phyloP scores from a whole-genome alignment of 768 basidiomycete species.

The Zangia roseola region DNA sequence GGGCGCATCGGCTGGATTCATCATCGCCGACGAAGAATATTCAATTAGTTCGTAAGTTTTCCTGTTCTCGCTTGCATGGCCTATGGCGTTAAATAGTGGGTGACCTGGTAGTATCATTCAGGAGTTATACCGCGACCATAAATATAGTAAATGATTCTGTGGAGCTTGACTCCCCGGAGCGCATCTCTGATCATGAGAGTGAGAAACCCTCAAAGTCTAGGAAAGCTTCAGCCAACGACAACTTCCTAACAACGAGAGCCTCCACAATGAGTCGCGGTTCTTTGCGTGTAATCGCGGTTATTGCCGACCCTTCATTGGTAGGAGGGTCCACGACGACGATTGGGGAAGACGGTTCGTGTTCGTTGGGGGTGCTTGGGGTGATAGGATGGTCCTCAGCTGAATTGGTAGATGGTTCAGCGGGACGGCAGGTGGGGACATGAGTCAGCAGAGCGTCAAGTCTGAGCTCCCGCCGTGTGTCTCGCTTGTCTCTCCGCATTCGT shows the following conservation, averaged over 20 bases:
- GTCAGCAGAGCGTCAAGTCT: conserved; percentile 28
- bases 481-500: conserved; percentile 40
- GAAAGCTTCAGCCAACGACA: conserved; percentile 73
- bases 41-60: no score
- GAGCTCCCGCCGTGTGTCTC: conserved; percentile 54
- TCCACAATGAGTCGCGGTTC: conserved; percentile 74
- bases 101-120: no score
- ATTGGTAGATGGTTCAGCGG: neutral
- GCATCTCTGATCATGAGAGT: conserved; percentile 10
- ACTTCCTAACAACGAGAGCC: conserved; percentile 74
- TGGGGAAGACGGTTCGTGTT: conserved; percentile 31
- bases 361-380: neutral
- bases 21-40: no score
- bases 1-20: no score
- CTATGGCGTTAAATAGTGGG: no score
- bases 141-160: no score
- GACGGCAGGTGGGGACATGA: conserved; percentile 10
- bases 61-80: no score
- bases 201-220: conserved; percentile 70
- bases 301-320: neutral
- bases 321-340: conserved; percentile 27
- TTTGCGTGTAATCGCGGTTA: neutral
- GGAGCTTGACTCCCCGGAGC: no score
- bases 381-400: conserved; percentile 1
- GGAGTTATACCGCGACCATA: no score